Base-by-base conservation (phyloP, 805 yeast genomes). In the Nakazawaea siamensis region DNA sequence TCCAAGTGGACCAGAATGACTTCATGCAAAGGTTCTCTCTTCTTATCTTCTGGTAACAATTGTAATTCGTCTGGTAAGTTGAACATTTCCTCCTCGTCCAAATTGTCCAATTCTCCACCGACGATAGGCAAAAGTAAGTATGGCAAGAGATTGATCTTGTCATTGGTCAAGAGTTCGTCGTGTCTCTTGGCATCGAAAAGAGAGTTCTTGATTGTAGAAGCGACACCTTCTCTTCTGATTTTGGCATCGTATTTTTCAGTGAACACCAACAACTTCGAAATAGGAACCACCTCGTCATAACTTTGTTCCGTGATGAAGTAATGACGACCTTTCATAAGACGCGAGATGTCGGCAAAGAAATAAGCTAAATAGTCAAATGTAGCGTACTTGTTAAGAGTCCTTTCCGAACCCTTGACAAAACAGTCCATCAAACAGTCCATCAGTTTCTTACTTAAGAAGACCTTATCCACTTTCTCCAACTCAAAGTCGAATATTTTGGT, bases 21-120 rank as follows among this genome's bases (percentile, higher is more conserved):
- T 9, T 76, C 76, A 14, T 61, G 59, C 12, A 75, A 62, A 4
- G 88, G 80, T 48, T 92, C 98, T 45, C 92, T 72, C 45, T 64
- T 50, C 54, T 86, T 85, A 42, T 82, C 88, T 18, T 74, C 75
- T 8, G 83, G 81, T 29, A 86, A 61, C 29, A 83, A 65, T 55
- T 85, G 95, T 32, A 90, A 72, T 50, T 84, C 94, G 18, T 84
- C 95, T 2, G 97, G 97, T 45, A 92, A 69, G 34, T 79, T 76
- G 48, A 84, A 80, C 66, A 80, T 73, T 51, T 92, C 97, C 25
- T 88, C 97, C 29, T 73, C 78, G 31, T 77, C 85, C 39, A 83
- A 74, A 36, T 82, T 68, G 41, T 76, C 84, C 7, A 68, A 64
- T 47, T 73, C 79, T 0, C 94, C 83, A 5, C 78, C 74, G 1